phyloP scores from a whole-genome alignment of 1,139 yeast genomes.

The Geotrichum citri-aurantii region DNA sequence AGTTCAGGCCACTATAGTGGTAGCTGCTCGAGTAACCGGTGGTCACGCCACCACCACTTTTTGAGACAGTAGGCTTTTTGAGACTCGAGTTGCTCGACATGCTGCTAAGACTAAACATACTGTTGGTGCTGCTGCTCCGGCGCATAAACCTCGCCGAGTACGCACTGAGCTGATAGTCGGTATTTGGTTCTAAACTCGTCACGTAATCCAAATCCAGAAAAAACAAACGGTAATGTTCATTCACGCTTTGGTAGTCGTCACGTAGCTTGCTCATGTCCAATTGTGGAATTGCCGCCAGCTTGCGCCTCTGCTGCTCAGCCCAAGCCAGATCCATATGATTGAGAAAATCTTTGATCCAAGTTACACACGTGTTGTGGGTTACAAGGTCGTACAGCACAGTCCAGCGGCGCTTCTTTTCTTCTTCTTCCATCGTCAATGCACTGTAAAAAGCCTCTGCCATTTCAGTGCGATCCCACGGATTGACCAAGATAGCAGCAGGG shows the following conservation, averaged over 20 bases:
- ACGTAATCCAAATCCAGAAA: conserved; percentile 31
- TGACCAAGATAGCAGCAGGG: conserved; percentile 49
- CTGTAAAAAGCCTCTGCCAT: conserved; percentile 56
- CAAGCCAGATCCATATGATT: conserved; percentile 55
- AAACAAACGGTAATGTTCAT: conserved; percentile 30
- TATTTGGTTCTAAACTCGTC: neutral
- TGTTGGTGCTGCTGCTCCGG: conserved; percentile 9
- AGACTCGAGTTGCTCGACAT: conserved; percentile 5
- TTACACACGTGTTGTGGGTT: conserved; percentile 58
- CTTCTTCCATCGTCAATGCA: conserved; percentile 58
- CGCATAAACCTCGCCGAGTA: conserved; percentile 1
- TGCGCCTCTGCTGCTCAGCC: conserved; percentile 48
- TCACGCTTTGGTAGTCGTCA: conserved; percentile 24
- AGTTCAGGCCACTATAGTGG: neutral
- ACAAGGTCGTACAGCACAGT: conserved; percentile 53
- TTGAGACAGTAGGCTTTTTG: neutral
- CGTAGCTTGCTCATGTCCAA: conserved; percentile 25
- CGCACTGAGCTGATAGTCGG: conserved; percentile 1
- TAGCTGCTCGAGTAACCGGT: neutral
- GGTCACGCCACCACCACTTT: neutral
- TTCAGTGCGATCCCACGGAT: conserved; percentile 81
- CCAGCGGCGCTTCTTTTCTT: conserved; percentile 62
- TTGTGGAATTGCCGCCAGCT: conserved; percentile 32
- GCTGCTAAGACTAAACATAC: conserved; percentile 7
- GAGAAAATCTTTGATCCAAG: conserved; percentile 66